Conservation (phyloP, 495 filamentous ascomycete genomes). For the Diplogelasinospora grovesii region DNA sequence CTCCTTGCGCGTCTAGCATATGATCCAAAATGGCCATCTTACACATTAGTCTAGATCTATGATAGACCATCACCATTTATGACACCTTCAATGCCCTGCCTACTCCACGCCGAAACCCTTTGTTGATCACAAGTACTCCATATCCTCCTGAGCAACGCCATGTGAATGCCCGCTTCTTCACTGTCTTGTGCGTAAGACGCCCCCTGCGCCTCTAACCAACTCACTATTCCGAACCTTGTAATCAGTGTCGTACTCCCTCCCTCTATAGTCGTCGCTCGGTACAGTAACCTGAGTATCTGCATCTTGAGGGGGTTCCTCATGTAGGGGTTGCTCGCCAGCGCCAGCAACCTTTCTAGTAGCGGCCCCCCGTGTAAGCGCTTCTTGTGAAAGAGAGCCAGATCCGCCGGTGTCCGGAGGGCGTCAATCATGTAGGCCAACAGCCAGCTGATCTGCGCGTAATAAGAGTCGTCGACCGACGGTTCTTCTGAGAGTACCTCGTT, state of each 20-base stretch:
- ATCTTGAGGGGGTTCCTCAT: constrained; percentile 51
- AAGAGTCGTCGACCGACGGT: constrained; percentile 65
- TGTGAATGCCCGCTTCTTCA: constrained; percentile 32
- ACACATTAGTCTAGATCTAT: no score
- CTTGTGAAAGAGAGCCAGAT: constrained; percentile 78
- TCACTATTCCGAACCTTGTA: constrained; percentile 73
- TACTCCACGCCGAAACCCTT: constrained; percentile 63
- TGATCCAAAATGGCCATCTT: no score
- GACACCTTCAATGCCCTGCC: constrained; percentile 26
- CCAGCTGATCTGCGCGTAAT: constrained; percentile 75
- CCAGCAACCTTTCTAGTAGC: constrained; percentile 72
- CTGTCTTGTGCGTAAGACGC: constrained; percentile 21
- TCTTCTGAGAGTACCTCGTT: constrained; percentile 62
- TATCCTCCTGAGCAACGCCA: constrained; percentile 53
- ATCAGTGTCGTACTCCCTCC: constrained; percentile 80
- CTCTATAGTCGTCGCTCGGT: constrained; percentile 63
- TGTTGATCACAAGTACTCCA: constrained; percentile 64
- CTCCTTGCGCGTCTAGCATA: no score
- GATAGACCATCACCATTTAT: no score
- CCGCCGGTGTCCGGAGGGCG: constrained; percentile 47
- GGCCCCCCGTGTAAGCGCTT: constrained; percentile 42
- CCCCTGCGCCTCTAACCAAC: constrained; percentile 64
- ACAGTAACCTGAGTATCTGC: constrained; percentile 67
- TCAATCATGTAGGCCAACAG: constrained; percentile 68
- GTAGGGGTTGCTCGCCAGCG: constrained; percentile 61